Percentiles rank a stretch among this genome's conserved stretches.
These are phyloP conservation scores for Corrigiola litoralis DNA, from an alignment of 179 eudicot species.

Conservation along the genomic window DNA sequence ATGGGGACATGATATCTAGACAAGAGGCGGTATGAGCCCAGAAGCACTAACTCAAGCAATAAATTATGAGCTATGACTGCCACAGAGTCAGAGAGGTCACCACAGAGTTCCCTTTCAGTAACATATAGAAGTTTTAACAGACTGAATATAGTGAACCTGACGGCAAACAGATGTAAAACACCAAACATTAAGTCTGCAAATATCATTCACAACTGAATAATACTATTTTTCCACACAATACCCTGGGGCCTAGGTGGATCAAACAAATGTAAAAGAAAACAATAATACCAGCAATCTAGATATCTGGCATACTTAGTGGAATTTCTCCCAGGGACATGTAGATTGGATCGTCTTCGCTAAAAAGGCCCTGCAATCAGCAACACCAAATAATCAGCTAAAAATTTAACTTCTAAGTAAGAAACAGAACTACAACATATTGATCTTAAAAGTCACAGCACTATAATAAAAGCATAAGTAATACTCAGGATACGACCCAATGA, in stretches of 20 bases:
- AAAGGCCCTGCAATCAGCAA: constrained; percentile 63
- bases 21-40: neutral
- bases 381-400: constrained; percentile 6
- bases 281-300: constrained; percentile 41
- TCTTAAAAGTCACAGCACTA: neutral
- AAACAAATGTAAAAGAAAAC: constrained; percentile 29
- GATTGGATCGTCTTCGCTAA: constrained; percentile 82
- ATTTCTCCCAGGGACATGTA: constrained; percentile 91
- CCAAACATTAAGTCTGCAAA: neutral
- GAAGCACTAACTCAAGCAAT: neutral
- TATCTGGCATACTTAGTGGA: constrained; percentile 82
- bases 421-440: neutral
- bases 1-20: neutral
- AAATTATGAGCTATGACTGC: neutral
- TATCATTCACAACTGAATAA: neutral
- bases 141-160: no score
- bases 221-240: constrained; percentile 7
- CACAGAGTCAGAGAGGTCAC: neutral
- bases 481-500: neutral
- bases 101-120: neutral
- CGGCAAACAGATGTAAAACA: neutral
- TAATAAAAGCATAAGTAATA: neutral
- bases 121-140: no score
- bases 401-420: neutral
- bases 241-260: constrained; percentile 21